Base-by-base conservation (phyloP, 169 alveolate species). In the Cryptosporidium ubiquitum region DNA sequence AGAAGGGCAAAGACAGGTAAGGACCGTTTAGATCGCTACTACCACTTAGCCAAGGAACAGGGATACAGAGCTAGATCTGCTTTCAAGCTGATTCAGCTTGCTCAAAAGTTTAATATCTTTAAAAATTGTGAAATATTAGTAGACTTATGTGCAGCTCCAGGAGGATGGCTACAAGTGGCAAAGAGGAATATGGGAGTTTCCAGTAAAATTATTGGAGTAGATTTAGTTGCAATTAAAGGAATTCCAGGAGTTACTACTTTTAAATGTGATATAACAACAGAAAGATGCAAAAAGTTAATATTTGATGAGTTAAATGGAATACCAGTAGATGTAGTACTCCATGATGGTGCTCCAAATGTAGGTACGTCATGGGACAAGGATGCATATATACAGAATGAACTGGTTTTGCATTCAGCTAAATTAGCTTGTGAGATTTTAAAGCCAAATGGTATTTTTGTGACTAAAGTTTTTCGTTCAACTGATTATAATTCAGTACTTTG, bases 81-180 rank as follows among this genome's bases (percentile, higher is more conserved):
- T 58, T 98, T 98, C 93, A 98, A 98, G 93, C 93, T 98, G 68
- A 96, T 98, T 55, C 99, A 98, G 93, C 95, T 98, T 47, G 98
- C 98, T 51, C 97, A 97, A 91, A 98, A 97, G 93, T 97, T 93
- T 93, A 95, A 96, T 71, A 89, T 96, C 85, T 95, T 96, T 86
- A 92, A 91, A 70, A 86, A 95, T 86, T 94, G 96, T 89, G 91
- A 93, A 58, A 44, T 52, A 37, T 55, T 70, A 64, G 97, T 98
- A 29, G 99, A 98, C 94, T 94, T 98, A 60, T 98, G 99, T 95
- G 99, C 99, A 29, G 99, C 99, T 26, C 99, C 99, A 23, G 99
- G 99, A 16, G 99, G 99, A 14, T 98, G 99, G 99, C 93, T 97
- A 58, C 99, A 97, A 92, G 98, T 95, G 3, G 98, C 99, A 20